Percentiles rank a stretch among this genome's conserved stretches.
phyloP scores from a whole-genome alignment of 2,329 filamentous ascomycete genomes.

The Penicillium sp. region DNA sequence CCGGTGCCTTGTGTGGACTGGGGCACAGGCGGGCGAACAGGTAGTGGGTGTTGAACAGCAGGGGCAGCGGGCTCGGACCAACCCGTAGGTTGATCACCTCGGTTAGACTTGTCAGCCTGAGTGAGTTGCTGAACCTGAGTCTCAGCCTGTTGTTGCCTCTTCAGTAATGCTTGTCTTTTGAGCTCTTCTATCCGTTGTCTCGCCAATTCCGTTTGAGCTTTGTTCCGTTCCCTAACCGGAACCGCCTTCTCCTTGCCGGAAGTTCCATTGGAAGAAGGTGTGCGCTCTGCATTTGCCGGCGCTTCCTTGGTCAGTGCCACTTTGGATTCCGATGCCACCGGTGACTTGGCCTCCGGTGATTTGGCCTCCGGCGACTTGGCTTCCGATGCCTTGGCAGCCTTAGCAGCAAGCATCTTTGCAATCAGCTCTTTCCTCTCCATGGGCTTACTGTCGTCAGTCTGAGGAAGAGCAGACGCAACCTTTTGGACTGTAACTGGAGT shows the following conservation, averaged over 20 bases:
- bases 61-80: constrained; percentile 4
- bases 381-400: constrained; percentile 51
- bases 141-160: constrained; percentile 28
- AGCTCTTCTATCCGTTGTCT: constrained; percentile 74
- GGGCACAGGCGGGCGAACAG: constrained; percentile 34
- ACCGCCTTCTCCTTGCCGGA: constrained; percentile 23
- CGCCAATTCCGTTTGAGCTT: constrained; percentile 68
- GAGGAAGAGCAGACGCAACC: constrained; percentile 10
- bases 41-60: constrained; percentile 35
- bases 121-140: constrained; percentile 12
- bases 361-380: neutral
- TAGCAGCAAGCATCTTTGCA: constrained; percentile 68
- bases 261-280: constrained; percentile 6
- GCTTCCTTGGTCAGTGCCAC: constrained; percentile 9
- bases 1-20: constrained; percentile 30
- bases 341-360: too few species aligned
- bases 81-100: neutral
- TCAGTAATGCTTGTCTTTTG: constrained; percentile 49
- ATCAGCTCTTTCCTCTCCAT: constrained; percentile 71
- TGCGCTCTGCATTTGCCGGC: constrained; percentile 5
- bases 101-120: neutral
- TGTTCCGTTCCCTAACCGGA: constrained; percentile 45
- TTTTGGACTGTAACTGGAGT: neutral
- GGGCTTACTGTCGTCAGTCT: constrained; percentile 34
- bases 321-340: constrained; percentile 17